Conservation (phyloP, 768 basidiomycete species). For the Baorangia bicolor region DNA sequence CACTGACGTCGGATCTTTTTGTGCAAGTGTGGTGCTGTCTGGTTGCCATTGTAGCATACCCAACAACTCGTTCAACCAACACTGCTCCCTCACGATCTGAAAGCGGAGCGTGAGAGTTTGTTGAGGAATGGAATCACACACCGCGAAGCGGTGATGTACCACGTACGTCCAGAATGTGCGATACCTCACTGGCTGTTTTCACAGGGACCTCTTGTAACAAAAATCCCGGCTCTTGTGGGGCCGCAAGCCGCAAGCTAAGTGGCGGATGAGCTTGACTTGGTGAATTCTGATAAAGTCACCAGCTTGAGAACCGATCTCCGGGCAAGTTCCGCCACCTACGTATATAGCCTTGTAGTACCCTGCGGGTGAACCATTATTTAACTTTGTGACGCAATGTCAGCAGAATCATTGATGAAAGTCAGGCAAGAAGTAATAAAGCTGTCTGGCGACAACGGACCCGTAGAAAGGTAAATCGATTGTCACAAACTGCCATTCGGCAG, state of each 20-base stretch:
- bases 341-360: conserved; percentile 69
- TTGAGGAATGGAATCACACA: background rate
- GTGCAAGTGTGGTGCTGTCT: conserved; percentile 33
- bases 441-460: background rate
- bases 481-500: background rate
- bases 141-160: background rate
- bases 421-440: background rate
- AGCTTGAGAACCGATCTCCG: background rate
- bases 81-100: conserved; percentile 69
- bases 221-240: conserved; percentile 78
- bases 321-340: conserved; percentile 41
- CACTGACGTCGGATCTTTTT: background rate
- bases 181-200: conserved; percentile 68
- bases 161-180: conserved; percentile 69
- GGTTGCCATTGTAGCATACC: conserved; percentile 59
- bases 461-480: background rate
- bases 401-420: background rate
- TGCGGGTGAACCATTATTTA: conserved; percentile 52
- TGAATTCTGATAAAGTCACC: conserved; percentile 48
- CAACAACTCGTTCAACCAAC: conserved; percentile 79
- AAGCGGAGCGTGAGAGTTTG: background rate
- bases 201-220: conserved; percentile 70
- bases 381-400: conserved; percentile 37
- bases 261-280: conserved; percentile 69
- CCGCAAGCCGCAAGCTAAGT: conserved; percentile 59